Percentiles rank a stretch among this genome's conserved stretches.
phyloP scores from a whole-genome alignment of 768 basidiomycete genomes.

The Suillus ampliporus region DNA sequence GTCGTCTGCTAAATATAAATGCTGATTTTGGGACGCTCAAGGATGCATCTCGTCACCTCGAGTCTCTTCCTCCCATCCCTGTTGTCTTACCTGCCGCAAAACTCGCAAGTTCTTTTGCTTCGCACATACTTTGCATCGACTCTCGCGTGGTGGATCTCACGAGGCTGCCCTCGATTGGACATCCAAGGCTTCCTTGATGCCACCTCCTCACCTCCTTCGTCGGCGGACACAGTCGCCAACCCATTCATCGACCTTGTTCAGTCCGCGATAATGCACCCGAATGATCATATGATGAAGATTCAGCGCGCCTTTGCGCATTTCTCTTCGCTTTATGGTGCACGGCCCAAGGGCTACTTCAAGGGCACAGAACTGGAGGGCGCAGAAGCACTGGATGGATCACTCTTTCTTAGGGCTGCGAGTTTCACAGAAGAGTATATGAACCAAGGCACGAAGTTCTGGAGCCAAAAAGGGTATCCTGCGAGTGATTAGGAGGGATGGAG shows the following conservation, averaged over 20 bases:
- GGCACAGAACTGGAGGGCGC: constrained; percentile 36
- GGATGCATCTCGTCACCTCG: constrained; percentile 36
- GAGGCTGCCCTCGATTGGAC: constrained; percentile 35
- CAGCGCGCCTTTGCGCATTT: constrained; percentile 41
- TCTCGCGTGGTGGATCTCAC: constrained; percentile 35
- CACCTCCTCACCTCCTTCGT: constrained; percentile 29
- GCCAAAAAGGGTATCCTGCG: constrained; percentile 31
- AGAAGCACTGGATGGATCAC: constrained; percentile 39
- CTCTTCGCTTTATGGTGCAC: constrained; percentile 28
- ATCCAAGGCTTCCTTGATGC: constrained; percentile 37
- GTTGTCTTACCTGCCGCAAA: constrained; percentile 20
- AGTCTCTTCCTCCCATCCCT: constrained; percentile 31
- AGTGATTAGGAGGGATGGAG: background rate
- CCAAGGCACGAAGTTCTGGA: constrained; percentile 28
- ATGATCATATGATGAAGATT: constrained; percentile 39
- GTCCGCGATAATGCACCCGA: constrained; percentile 40
- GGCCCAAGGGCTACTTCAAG: constrained; percentile 28
- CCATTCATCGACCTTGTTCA: constrained; percentile 48
- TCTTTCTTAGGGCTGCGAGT: constrained; percentile 39
- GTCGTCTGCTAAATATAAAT: background rate
- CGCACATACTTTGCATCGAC: constrained; percentile 29
- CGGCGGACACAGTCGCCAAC: constrained; percentile 27
- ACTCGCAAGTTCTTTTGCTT: constrained; percentile 31
- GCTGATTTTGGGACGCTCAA: constrained; percentile 3
- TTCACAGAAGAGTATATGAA: constrained; percentile 39